A percentile compares a stretch with the other conserved stretches of the same genome.
Conservation (phyloP, 202 grass and related monocot species). For the Setaria viridis region DNA sequence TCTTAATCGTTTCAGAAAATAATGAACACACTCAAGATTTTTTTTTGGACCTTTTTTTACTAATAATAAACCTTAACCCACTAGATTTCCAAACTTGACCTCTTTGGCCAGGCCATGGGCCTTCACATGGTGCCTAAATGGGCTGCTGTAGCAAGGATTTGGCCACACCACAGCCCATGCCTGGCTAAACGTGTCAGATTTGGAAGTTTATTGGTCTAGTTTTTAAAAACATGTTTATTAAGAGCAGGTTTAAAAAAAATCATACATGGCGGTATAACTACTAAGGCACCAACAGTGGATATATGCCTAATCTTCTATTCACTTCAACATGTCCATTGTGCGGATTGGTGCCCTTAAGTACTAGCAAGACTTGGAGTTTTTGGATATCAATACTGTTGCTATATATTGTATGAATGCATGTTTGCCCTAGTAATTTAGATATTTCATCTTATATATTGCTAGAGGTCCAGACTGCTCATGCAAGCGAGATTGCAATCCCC, state of each 20-base stretch:
- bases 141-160: constrained; percentile 1
- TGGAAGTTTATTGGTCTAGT: neutral
- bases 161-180: neutral
- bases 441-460: neutral
- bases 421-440: neutral
- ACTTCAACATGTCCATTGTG: neutral
- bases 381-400: neutral
- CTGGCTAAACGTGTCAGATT: neutral
- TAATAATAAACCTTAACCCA: neutral
- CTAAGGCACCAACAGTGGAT: neutral
- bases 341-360: neutral
- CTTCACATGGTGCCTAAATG: neutral
- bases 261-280: neutral
- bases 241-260: neutral
- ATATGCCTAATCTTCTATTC: neutral
- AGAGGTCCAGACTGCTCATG: too few species aligned
- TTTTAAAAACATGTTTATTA: neutral
- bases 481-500: too few species aligned
- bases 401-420: neutral
- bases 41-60: neutral
- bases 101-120: neutral
- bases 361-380: neutral
- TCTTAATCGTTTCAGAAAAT: constrained; percentile 3
- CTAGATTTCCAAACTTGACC: neutral
- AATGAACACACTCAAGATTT: neutral